A percentile compares a stretch with the other conserved stretches of the same genome.
Conservation (phyloP, 2,329 filamentous ascomycete species). For the Xylariales sp. region DNA sequence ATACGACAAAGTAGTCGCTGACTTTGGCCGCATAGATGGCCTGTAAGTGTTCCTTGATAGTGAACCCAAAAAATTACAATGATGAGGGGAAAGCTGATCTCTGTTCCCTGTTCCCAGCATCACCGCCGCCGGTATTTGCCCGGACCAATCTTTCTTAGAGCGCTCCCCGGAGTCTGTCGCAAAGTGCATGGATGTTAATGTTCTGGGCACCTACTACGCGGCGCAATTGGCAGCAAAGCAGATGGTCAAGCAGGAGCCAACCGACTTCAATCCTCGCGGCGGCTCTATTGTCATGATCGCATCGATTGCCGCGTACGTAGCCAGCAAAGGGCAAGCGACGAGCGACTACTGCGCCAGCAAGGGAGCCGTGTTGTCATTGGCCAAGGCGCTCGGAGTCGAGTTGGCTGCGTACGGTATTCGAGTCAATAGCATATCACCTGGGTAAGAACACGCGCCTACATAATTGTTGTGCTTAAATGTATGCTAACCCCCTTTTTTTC, state of each 20-base stretch:
- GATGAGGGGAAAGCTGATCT: too few species aligned
- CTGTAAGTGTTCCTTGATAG: slow-evolving; percentile 18
- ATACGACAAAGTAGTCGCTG: slow-evolving; percentile 31
- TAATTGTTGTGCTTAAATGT: not conserved
- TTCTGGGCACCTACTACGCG: slow-evolving; percentile 66
- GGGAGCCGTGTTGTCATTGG: slow-evolving; percentile 57
- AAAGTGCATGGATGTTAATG: slow-evolving; percentile 60
- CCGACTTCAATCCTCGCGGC: slow-evolving; percentile 28
- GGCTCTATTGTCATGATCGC: slow-evolving; percentile 45
- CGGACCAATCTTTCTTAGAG: slow-evolving; percentile 9
- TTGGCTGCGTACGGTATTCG: slow-evolving; percentile 60
- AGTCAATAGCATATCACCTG: slow-evolving; percentile 62
- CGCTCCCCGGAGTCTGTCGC: slow-evolving; percentile 56
- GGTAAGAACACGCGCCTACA: slow-evolving; percentile 19
- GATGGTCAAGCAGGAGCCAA: slow-evolving; percentile 33
- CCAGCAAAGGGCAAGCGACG: slow-evolving; percentile 53
- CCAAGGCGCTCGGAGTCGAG: slow-evolving; percentile 56
- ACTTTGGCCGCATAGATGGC: slow-evolving; percentile 11
- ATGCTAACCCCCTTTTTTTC: too few species aligned
- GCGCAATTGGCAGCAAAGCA: slow-evolving; percentile 65
- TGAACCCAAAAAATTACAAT: too few species aligned
- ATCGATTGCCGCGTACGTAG: slow-evolving; percentile 45
- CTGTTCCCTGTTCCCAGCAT: slow-evolving; percentile 21
- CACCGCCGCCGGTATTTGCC: slow-evolving; percentile 10
- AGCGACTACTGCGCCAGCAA: slow-evolving; percentile 61